Conservation (phyloP, 2,329 filamentous ascomycete species). For the Ceratocystis albifundus region DNA sequence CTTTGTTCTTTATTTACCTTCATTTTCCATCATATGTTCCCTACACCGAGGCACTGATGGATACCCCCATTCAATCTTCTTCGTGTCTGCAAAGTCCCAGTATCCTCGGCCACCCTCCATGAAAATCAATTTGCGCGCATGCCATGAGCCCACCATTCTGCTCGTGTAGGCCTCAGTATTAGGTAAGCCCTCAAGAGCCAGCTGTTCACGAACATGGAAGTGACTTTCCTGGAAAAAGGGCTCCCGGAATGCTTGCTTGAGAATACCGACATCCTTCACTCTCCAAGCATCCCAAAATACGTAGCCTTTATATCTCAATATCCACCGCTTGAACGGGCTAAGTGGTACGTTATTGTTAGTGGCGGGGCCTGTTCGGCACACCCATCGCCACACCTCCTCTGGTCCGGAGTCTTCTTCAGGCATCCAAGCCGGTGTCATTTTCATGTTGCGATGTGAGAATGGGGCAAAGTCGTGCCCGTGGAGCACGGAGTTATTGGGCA, state of each 20-base stretch:
- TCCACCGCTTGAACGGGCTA: slow-evolving; percentile 17
- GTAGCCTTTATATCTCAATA: slow-evolving; percentile 17
- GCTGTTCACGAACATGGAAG: slow-evolving; percentile 18
- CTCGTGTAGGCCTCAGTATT: slow-evolving; percentile 9
- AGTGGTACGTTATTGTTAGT: background rate
- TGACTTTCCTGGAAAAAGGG: slow-evolving; percentile 12
- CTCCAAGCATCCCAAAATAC: slow-evolving; percentile 21
- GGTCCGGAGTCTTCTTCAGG: slow-evolving; percentile 14
- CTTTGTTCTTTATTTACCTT: background rate
- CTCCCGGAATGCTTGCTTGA: background rate
- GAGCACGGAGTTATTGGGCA: background rate
- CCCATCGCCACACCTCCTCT: slow-evolving; percentile 19
- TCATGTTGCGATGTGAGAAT: slow-evolving; percentile 10
- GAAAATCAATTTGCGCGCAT: slow-evolving; percentile 19
- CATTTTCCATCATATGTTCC: background rate
- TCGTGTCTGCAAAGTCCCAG: slow-evolving; percentile 20
- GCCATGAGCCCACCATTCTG: slow-evolving; percentile 18
- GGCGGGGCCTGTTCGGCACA: slow-evolving; percentile 2
- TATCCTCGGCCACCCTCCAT: slow-evolving; percentile 18
- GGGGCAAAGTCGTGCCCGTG: slow-evolving; percentile 21
- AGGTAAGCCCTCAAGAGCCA: slow-evolving; percentile 11
- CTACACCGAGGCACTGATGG: background rate
- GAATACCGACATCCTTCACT: background rate
- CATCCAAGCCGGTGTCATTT: background rate
- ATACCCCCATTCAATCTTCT: slow-evolving; percentile 15